A percentile compares a stretch with the other conserved stretches of the same genome.
phyloP scores from a whole-genome alignment of 176 grass and related monocot genomes.

The Pharus latifolius region DNA sequence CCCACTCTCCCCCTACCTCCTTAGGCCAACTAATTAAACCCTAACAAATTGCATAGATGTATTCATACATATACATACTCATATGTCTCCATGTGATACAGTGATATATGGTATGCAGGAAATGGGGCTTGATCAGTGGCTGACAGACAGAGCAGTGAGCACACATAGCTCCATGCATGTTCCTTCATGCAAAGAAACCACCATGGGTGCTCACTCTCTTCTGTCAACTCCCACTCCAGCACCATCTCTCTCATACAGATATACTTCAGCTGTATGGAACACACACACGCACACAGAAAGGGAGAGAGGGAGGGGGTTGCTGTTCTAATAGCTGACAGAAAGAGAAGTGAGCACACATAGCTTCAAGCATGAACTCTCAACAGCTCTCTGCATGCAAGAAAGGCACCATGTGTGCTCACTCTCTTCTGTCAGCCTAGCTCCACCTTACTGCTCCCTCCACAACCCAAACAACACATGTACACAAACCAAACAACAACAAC shows the following conservation, averaged over 20 bases:
- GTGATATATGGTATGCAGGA: neutral
- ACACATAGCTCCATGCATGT: conserved; percentile 28
- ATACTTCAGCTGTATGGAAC: too few species aligned
- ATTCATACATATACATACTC: too few species aligned
- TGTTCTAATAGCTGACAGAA: conserved; percentile 43
- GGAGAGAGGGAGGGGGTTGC: neutral
- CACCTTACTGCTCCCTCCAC: neutral
- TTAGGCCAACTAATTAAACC: neutral
- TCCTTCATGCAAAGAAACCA: conserved; percentile 1
- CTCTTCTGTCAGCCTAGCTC: conserved; percentile 94
- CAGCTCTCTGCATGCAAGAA: conserved; percentile 51
- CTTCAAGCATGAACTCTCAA: conserved; percentile 59
- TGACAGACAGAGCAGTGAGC: conserved; percentile 38
- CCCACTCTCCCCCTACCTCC: neutral
- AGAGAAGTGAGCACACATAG: conserved; percentile 74
- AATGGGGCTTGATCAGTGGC: conserved; percentile 1
- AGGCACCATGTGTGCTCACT: conserved; percentile 84
- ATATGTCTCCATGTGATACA: too few species aligned
- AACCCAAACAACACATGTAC: neutral
- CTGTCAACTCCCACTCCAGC: conserved; percentile 9
- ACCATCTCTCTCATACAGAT: neutral
- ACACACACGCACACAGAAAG: neutral
- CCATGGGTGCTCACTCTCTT: conserved; percentile 19
- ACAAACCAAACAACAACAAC: neutral
- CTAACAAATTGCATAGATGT: too few species aligned